phyloP scores from a whole-genome alignment of 768 basidiomycete species.

The Mycena olivaceomarginata region DNA sequence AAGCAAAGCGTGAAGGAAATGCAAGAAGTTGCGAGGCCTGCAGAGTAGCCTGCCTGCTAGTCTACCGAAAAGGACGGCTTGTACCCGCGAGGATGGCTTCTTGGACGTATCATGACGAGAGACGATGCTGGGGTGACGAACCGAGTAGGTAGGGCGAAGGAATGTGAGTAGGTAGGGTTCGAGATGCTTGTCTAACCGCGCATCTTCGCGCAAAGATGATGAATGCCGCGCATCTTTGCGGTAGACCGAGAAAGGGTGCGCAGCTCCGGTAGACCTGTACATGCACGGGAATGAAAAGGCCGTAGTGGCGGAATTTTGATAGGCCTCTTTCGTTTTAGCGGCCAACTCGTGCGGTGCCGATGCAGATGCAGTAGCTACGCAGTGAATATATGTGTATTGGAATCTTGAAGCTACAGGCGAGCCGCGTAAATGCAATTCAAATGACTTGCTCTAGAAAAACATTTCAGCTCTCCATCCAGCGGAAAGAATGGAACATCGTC shows the following conservation, averaged over 20 bases:
- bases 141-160: no score
- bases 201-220: conserved; percentile 4
- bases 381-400: no score
- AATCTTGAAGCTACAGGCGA: no score
- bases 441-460: no score
- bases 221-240: neutral
- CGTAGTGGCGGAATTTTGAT: neutral
- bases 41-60: neutral
- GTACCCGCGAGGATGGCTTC: conserved; percentile 18
- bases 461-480: no score
- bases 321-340: neutral
- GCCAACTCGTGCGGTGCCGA: neutral
- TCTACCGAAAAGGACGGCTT: conserved; percentile 23
- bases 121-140: conserved; percentile 8
- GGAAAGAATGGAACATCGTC: neutral
- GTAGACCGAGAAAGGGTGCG: no score
- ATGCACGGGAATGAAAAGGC: no score
- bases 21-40: neutral
- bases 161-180: conserved; percentile 23
- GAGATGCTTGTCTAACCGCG: neutral
- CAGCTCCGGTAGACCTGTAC: no score
- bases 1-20: neutral
- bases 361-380: neutral
- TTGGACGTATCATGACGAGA: conserved; percentile 16
- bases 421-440: no score